Evolutionary conservation across 495 filamentous ascomycete genomes (phyloP).

Genomic region (Penicillium pulvis): DNA sequence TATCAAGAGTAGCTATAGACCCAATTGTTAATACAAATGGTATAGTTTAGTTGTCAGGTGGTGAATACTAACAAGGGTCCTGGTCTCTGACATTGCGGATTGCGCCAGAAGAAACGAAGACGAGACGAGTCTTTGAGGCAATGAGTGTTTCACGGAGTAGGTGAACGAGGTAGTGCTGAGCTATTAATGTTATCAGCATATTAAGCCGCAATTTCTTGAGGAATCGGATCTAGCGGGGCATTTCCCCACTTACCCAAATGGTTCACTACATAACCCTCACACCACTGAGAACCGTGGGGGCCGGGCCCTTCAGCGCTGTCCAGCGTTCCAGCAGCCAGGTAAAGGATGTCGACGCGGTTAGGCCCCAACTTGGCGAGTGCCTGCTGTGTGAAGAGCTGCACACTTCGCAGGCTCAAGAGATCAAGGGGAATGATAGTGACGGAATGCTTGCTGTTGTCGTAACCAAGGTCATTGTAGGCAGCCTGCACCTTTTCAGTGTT

Average conservation of each 20-base stretch:
- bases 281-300: constrained; percentile 33
- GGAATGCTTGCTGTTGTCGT: constrained; percentile 23
- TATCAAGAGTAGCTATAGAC: constrained; percentile 28
- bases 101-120: constrained; percentile 33
- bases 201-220: neutral
- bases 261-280: constrained; percentile 28
- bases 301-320: constrained; percentile 25
- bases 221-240: neutral
- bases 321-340: constrained; percentile 25
- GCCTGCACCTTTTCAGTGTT: constrained; percentile 23
- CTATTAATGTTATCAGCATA: constrained; percentile 8
- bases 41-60: neutral
- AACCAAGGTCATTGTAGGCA: constrained; percentile 25
- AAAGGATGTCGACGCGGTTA: constrained; percentile 22
- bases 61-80: constrained; percentile 22
- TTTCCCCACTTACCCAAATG: constrained; percentile 28
- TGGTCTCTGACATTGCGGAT: constrained; percentile 29
- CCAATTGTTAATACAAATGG: neutral
- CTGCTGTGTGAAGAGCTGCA: constrained; percentile 28
- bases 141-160: constrained; percentile 25
- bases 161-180: constrained; percentile 34
- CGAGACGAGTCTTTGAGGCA: constrained; percentile 27
- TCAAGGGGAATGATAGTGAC: constrained; percentile 28
- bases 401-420: constrained; percentile 25
- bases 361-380: constrained; percentile 23